These are phyloP conservation scores for Ananas comosus DNA, from an alignment of 176 grass and related monocot species.

Conservation along the genomic window DNA sequence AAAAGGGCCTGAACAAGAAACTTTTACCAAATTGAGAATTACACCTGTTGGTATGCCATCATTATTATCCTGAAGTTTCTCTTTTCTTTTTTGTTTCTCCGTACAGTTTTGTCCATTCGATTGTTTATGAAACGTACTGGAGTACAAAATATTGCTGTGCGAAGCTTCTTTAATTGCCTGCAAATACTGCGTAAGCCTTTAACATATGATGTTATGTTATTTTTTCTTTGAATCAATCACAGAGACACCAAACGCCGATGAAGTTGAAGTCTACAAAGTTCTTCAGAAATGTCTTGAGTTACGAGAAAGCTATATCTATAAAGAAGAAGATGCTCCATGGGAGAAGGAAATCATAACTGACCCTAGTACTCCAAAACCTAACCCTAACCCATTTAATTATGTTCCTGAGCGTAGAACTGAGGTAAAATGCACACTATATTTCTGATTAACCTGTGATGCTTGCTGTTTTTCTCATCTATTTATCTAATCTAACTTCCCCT, in stretches of 20 bases:
- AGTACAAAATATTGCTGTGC: neutral
- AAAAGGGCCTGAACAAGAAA: conserved; percentile 82
- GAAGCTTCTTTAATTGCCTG: no score
- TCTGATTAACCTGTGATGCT: neutral
- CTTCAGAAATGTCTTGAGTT: conserved; percentile 87
- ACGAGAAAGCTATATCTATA: conserved; percentile 75
- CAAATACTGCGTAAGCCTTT: no score
- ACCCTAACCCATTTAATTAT: conserved; percentile 68
- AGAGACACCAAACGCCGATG: conserved; percentile 75
- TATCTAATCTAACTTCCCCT: neutral
- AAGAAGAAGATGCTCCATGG: conserved; percentile 91
- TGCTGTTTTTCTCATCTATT: neutral
- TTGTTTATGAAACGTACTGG: neutral
- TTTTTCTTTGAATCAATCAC: conserved; percentile 14
- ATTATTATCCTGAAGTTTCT: neutral
- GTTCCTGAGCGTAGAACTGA: conserved; percentile 58
- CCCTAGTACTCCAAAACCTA: conserved; percentile 89
- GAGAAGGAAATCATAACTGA: conserved; percentile 95
- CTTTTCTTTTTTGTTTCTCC: conserved; percentile 13
- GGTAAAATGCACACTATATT: conserved; percentile 33
- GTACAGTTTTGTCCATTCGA: neutral
- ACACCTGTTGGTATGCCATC: conserved; percentile 57
- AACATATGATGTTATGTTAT: neutral
- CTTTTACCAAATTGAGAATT: conserved; percentile 70
- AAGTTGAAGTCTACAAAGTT: conserved; percentile 82